Percentiles rank a stretch among this genome's conserved stretches.
Conservation (phyloP, 306 rosid genomes). For the Fagus crenata region DNA sequence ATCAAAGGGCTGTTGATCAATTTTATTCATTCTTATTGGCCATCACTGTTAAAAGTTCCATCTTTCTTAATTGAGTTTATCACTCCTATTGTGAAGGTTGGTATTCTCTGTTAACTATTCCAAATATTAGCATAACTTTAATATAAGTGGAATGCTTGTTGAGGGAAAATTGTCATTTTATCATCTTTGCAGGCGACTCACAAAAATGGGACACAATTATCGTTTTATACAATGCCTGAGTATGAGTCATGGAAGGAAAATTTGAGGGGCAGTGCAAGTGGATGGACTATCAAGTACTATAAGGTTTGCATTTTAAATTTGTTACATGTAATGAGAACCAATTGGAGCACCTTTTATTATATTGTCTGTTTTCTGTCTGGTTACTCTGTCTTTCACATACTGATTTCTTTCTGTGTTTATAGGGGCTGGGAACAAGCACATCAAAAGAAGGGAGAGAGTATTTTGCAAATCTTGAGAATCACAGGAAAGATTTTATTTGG, state of each 20-base stretch:
- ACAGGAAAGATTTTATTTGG: slow-evolving; percentile 88
- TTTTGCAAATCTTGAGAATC: slow-evolving; percentile 62
- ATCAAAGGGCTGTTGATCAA: slow-evolving; percentile 89
- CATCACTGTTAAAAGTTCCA: slow-evolving; percentile 78
- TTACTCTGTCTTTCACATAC: not conserved
- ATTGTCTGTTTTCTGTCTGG: not conserved
- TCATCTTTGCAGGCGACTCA: slow-evolving; percentile 61
- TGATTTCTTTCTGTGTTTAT: slow-evolving; percentile 20
- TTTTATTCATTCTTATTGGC: slow-evolving; percentile 96
- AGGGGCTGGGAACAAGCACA: slow-evolving; percentile 98
- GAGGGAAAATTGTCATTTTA: not conserved
- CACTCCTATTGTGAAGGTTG: slow-evolving; percentile 91
- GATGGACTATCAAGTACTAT: slow-evolving; percentile 90
- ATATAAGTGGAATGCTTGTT: not conserved
- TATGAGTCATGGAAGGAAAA: slow-evolving; percentile 74
- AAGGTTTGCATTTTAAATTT: slow-evolving; percentile 56
- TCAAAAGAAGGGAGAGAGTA: slow-evolving; percentile 92
- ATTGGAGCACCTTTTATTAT: not conserved
- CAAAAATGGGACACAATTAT: slow-evolving; percentile 58
- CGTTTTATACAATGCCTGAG: slow-evolving; percentile 90
- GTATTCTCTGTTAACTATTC: slow-evolving; percentile 19
- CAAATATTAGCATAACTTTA: not conserved
- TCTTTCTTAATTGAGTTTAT: slow-evolving; percentile 83
- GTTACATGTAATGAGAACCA: slow-evolving; percentile 6
- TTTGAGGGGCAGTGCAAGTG: slow-evolving; percentile 68